Percentiles rank a stretch among this genome's conserved stretches.
Evolutionary conservation across 2,329 filamentous ascomycete genomes (phyloP).

Genomic region (Gliomastix tumulicola): DNA sequence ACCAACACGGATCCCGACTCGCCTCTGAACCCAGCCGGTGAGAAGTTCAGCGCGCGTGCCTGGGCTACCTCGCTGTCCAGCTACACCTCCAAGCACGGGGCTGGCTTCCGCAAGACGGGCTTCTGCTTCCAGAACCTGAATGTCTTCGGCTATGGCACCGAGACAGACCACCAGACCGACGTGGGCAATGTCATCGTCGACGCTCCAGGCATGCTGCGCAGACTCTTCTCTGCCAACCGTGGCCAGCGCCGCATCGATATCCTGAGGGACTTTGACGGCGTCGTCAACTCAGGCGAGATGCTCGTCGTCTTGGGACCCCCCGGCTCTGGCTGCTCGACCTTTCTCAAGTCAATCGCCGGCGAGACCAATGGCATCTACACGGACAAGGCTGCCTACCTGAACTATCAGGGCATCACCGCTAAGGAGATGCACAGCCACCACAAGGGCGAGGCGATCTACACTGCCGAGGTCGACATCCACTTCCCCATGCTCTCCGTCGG

Average conservation of each 20-base stretch:
- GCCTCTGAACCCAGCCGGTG: constrained; percentile 38
- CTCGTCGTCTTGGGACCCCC: constrained; percentile 50
- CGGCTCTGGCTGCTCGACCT: constrained; percentile 55
- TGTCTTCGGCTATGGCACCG: constrained; percentile 37
- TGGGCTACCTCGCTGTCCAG: constrained; percentile 21
- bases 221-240: too few relatives aligned
- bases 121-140: constrained; percentile 38
- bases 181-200: constrained; percentile 35
- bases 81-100: constrained; percentile 14
- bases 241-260: too few relatives aligned
- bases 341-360: constrained; percentile 49
- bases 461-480: constrained; percentile 57
- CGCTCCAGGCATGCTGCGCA: too few relatives aligned
- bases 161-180: constrained; percentile 39
- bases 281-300: constrained; percentile 48
- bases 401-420: constrained; percentile 55
- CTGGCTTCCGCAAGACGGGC: constrained; percentile 17
- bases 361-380: constrained; percentile 60
- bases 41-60: constrained; percentile 40
- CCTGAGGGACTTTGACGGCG: constrained; percentile 41
- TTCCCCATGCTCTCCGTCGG: constrained; percentile 53
- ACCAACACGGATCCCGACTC: constrained; percentile 20
- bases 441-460: constrained; percentile 59
- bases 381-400: constrained; percentile 49
- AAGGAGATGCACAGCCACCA: constrained; percentile 48